phyloP scores from a whole-genome alignment of 1,139 yeast genomes.

The Arxiozyma telluris region DNA sequence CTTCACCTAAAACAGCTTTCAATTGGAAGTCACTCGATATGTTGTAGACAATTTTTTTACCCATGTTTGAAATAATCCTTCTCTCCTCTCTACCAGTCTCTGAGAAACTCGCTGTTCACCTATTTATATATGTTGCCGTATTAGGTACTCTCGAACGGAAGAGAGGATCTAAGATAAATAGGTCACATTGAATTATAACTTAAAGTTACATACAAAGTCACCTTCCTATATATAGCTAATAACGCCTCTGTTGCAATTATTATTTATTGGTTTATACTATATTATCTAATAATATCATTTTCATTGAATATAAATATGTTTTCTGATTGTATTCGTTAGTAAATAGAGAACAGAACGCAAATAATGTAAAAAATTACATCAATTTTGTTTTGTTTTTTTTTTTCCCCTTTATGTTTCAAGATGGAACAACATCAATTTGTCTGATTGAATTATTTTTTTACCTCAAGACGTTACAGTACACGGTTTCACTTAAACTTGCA shows the following conservation, averaged over 20 bases:
- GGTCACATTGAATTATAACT: neutral
- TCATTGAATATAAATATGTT: too few relatives aligned
- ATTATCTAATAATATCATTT: neutral
- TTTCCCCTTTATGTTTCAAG: neutral
- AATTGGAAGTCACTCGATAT: constrained; percentile 85
- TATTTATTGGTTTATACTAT: too few relatives aligned
- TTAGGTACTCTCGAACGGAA: too few relatives aligned
- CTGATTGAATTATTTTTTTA: neutral
- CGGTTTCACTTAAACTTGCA: too few relatives aligned
- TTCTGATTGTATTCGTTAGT: too few relatives aligned
- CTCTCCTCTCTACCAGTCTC: too few relatives aligned
- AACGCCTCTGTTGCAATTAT: too few relatives aligned
- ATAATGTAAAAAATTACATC: neutral
- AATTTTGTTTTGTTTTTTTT: neutral
- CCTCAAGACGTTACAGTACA: too few relatives aligned
- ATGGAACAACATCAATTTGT: neutral
- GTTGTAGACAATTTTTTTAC: constrained; percentile 59
- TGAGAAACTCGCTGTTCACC: neutral
- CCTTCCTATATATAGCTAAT: neutral
- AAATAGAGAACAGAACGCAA: neutral
- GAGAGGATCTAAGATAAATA: neutral
- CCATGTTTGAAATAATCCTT: constrained; percentile 21
- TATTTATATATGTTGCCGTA: neutral
- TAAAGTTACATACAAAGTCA: neutral
- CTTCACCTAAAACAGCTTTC: constrained; percentile 80